phyloP scores from a whole-genome alignment of 2,329 filamentous ascomycete genomes.

The Coleophoma crateriformis region DNA sequence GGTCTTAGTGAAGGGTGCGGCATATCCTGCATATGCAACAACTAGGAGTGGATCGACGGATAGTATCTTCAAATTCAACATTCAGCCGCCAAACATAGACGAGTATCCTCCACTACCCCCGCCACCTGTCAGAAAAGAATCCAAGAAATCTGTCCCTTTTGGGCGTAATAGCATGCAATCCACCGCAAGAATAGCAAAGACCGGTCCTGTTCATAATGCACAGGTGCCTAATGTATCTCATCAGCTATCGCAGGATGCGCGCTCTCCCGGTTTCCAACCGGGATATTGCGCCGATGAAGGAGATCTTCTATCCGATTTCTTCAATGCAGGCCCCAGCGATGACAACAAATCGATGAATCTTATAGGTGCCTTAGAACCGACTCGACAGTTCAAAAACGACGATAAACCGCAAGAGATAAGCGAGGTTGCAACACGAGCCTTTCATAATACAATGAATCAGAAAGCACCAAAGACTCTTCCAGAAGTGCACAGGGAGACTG shows the following conservation, averaged over 20 bases:
- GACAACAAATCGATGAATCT: no score
- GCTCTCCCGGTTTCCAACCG: no score
- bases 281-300: no score
- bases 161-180: neutral
- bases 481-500: neutral
- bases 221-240: neutral
- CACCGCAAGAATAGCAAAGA: neutral
- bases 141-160: neutral
- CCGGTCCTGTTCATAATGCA: neutral
- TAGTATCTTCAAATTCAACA: no score
- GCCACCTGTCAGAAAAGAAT: no score
- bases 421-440: conserved; percentile 13
- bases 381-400: neutral
- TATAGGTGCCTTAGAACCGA: no score
- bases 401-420: conserved; percentile 4
- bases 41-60: no score
- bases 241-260: neutral
- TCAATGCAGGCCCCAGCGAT: neutral
- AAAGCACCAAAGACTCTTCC: conserved; percentile 5
- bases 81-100: no score
- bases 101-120: no score
- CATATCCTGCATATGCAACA: no score
- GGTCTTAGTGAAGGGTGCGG: no score
- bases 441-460: conserved; percentile 20
- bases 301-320: no score